Evolutionary conservation across 2,329 filamentous ascomycete genomes (phyloP), one percentile per base, ranked within the genome.

Genomic region (Exophiala alcalophila): DNA sequence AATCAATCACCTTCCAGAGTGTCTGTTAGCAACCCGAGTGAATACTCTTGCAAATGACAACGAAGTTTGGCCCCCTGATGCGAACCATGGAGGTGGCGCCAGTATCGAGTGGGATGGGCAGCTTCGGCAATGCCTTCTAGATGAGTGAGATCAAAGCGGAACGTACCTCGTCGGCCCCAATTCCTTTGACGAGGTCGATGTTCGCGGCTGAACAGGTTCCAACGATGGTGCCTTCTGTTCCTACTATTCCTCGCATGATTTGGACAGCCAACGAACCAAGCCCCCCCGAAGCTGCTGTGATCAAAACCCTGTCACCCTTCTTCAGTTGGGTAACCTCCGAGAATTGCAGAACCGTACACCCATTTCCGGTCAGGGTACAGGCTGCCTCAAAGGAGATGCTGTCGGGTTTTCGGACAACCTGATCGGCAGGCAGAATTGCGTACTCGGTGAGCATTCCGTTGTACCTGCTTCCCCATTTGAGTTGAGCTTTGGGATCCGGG

Each of bases 111-210:
- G n/a, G n/a, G n/a, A n/a, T n/a, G n/a, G n/a, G n/a, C n/a, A n/a
- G n/a, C n/a, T n/a, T n/a, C n/a, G n/a, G n/a, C n/a, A n/a, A n/a
- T n/a, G n/a, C n/a, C n/a, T n/a, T n/a, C n/a, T n/a, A n/a, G n/a
- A n/a, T n/a, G n/a, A n/a, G n/a, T n/a, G n/a, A n/a, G 12, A 25
- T 34, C 14, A n/a, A n/a, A 33, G n/a, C 10, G 4, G 25, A 14
- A 43, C n/a, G 24, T 18, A 51, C 48, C 28, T 45, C 40, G 33
- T 51, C 40, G 18, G 40, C 48, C 12, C 44, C 44, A 12, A 47
- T 21, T 2, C 26, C 26, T 23, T 26, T 28, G 7, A 49, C 40
- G 8, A 43, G 18, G 3, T 40, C 32, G 7, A 34, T 23, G 15
- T 45, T 47, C 7, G 19, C 23, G 2, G 30, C 29, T 7, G 48